Evolutionary conservation across 495 filamentous ascomycete species (phyloP), one percentile per base, ranked within the genome.

Genomic region (Penicillium dipodomyicola): DNA sequence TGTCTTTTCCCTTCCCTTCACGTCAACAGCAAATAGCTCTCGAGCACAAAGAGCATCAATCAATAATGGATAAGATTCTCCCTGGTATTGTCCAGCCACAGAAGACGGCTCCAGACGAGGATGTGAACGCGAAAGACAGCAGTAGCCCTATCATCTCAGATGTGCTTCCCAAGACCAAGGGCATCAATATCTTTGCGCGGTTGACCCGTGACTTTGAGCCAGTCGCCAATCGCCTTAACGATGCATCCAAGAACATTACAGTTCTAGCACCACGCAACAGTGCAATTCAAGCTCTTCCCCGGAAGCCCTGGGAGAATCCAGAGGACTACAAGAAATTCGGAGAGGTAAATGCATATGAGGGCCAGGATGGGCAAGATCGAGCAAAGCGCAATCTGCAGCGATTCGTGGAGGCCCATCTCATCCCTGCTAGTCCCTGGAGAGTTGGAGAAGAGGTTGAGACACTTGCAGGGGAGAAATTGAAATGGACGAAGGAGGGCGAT

Each of bases 231-330:
- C 90, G 89, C 1, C 78, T 98, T 8, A 84, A 89, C 57, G 83
- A 91, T 68, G 70, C 74, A 1, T 64, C 77, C 0, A 69, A 80
- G 52, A 96, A 96, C 65, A 87, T 91, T 11, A 98, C 95, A 1
- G 88, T 98, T 25, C 81, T 98, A 0, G 94, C 94, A 2, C 95
- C 94, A 1, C 70, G 86, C 6, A 97, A 98, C 71, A 84, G 82
- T 39, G 91, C 84, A 1, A 83, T 98, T 58, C 87, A 87, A 60
- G 80, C 72, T 2, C 78, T 97, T 39, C 91, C 92, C 0, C 78
- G 89, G 54, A 97, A 97, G 66, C 94, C 94, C 2, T 98, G 94
- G 94, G 93, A 98, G 63, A 86, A 95, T 59, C 85, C 90, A 0
- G 72, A 83, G 39, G 95, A 98, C 54, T 96, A 96, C 67, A 75